phyloP scores from a whole-genome alignment of 208 protist genomes.

The Trypanosoma cruzi region DNA sequence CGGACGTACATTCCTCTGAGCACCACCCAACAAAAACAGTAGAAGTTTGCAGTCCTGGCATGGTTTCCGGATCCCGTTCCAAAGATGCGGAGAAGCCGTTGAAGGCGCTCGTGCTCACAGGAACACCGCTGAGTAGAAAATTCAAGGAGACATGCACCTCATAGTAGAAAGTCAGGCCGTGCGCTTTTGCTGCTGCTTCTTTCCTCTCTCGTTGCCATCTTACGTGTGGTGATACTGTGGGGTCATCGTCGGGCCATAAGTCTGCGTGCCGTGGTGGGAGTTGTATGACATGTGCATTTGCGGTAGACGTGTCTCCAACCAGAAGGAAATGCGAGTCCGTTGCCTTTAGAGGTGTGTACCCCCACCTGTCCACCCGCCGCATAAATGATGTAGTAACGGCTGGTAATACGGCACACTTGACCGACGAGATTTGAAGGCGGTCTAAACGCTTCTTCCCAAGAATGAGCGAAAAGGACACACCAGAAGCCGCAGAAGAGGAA shows the following conservation, averaged over 20 bases:
- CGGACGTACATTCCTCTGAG: slow-evolving; percentile 28
- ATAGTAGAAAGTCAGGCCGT: slow-evolving; percentile 54
- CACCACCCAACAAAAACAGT: slow-evolving; percentile 42
- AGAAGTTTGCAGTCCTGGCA: slow-evolving; percentile 12
- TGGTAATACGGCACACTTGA: slow-evolving; percentile 52
- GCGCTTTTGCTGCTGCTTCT: not conserved
- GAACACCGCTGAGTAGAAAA: slow-evolving; percentile 40
- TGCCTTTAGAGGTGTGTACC: slow-evolving; percentile 47
- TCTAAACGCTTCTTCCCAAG: slow-evolving; percentile 36
- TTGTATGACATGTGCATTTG: slow-evolving; percentile 25
- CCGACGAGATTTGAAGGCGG: slow-evolving; percentile 28
- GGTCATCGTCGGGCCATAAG: slow-evolving; percentile 9
- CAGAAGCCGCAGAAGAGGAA: slow-evolving; percentile 4
- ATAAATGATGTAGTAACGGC: slow-evolving; percentile 56
- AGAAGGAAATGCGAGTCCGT: slow-evolving; percentile 38
- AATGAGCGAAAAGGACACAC: slow-evolving; percentile 35
- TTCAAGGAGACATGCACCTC: slow-evolving; percentile 69
- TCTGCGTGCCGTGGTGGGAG: slow-evolving; percentile 14
- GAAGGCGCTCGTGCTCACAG: slow-evolving; percentile 4
- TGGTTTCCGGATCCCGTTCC: too few species aligned
- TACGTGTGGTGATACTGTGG: slow-evolving; percentile 2
- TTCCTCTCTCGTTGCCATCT: slow-evolving; percentile 10
- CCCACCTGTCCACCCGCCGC: slow-evolving; percentile 56
- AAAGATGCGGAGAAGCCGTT: not conserved
- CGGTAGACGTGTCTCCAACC: slow-evolving; percentile 44